These are phyloP conservation scores for Paracamarosporium sp. DNA, from an alignment of 2,329 filamentous ascomycete genomes.

Conservation along the genomic window DNA sequence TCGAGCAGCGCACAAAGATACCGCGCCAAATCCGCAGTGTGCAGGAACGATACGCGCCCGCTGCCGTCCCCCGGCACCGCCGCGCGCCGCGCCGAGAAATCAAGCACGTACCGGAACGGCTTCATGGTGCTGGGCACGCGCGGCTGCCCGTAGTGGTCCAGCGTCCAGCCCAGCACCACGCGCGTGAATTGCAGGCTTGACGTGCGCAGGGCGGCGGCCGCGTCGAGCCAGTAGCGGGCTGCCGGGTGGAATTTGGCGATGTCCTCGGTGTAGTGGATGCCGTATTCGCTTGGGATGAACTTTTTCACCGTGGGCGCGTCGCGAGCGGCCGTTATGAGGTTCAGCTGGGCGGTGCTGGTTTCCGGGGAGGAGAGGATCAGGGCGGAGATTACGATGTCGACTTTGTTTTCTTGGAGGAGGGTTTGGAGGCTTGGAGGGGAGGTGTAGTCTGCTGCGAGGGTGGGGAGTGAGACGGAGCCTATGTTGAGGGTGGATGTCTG, in stretches of 20 bases:
- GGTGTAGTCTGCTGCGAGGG: constrained; percentile 20
- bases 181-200: constrained; percentile 32
- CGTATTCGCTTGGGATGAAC: constrained; percentile 26
- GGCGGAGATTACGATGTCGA: constrained; percentile 22
- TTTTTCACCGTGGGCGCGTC: constrained; percentile 15
- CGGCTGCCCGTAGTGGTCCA: constrained; percentile 39
- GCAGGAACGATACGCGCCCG: constrained; percentile 16
- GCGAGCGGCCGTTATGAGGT: constrained; percentile 24
- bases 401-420: constrained; percentile 12
- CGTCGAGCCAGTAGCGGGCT: constrained; percentile 16
- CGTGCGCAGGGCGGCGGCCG: constrained; percentile 17
- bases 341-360: constrained; percentile 14
- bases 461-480: constrained; percentile 1
- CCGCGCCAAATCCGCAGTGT: constrained; percentile 20
- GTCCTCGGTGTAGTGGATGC: constrained; percentile 14
- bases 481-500: constrained; percentile 4
- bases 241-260: constrained; percentile 13
- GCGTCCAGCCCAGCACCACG: constrained; percentile 31
- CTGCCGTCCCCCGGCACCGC: constrained; percentile 23
- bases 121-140: constrained; percentile 24
- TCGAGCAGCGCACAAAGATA: neutral
- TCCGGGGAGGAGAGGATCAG: constrained; percentile 16
- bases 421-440: constrained; percentile 8
- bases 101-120: constrained; percentile 22
- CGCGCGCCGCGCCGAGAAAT: constrained; percentile 20